Conservation (phyloP, 495 filamentous ascomycete species). For the Podospora fimiseda region DNA sequence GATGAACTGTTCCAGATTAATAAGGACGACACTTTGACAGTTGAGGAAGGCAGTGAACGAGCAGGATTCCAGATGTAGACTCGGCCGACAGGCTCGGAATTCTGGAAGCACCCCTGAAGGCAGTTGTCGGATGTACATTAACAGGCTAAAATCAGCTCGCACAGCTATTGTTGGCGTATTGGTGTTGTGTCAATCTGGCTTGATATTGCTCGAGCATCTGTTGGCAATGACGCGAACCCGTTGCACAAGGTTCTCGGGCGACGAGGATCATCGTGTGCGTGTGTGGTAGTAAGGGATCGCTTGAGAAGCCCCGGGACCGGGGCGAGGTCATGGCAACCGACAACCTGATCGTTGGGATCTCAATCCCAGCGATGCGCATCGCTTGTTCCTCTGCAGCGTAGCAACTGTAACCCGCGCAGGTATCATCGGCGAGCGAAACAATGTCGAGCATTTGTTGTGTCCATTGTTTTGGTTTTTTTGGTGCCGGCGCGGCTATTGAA, state of each 20-base stretch:
- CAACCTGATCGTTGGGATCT: background rate
- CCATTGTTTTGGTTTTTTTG: background rate
- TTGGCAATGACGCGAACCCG: slow-evolving; percentile 2
- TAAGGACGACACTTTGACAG: background rate
- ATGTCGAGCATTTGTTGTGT: no score
- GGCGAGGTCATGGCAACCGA: background rate
- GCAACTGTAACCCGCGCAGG: slow-evolving; percentile 1
- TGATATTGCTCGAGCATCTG: slow-evolving; percentile 8
- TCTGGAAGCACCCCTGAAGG: slow-evolving; percentile 5
- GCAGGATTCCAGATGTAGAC: slow-evolving; percentile 5
- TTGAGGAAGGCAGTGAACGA: background rate
- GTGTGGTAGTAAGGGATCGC: background rate
- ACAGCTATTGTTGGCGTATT: slow-evolving; percentile 12
- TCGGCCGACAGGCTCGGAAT: slow-evolving; percentile 24
- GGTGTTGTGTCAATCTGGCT: slow-evolving; percentile 8
- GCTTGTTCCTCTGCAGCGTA: background rate
- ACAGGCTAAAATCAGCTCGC: slow-evolving; percentile 22
- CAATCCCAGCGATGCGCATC: slow-evolving; percentile 1
- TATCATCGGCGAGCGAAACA: no score
- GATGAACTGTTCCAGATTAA: slow-evolving; percentile 1
- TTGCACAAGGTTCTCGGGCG: background rate
- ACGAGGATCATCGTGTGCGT: background rate
- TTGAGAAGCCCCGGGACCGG: background rate
- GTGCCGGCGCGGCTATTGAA: background rate
- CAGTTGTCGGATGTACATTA: slow-evolving; percentile 13